Evolutionary conservation across 257 asterid species (phyloP), one percentile per base, ranked within the genome.

Genomic region (Craterostigma plantagineum): DNA sequence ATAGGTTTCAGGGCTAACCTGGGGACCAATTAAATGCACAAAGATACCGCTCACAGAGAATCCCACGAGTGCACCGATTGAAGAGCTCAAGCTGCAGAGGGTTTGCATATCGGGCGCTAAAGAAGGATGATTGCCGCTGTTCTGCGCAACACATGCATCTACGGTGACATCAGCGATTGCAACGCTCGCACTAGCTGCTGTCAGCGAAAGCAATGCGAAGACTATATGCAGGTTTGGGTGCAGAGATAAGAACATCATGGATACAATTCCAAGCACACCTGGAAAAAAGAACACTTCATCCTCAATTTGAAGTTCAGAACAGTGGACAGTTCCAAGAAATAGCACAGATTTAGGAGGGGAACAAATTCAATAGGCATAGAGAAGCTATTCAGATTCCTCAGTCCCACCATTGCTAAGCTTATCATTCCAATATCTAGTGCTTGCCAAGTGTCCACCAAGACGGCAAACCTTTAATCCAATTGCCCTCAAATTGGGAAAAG

Each of bases 151-250:
- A 42, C 95, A 90, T 15, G 98, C 98, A 61, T 90, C 98, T 4
- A 90, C 77, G 10, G 98, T 90, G 43, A 90, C 98, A 41, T 90
- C 98, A 9, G 98, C 95, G 49, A 90, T 83, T 8, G 99, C 99
- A 46, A 83, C 95, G 13, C 94, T 86, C 38, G 95, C 92, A 72
- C 95, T 83, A 46, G 72, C 87, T 42, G 95, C 81, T 36, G 98
- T 79, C 63, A 90, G 38, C 30, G 79, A 65, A 53, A 83, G 65
- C 44, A 90, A 51, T 16, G 99, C 91, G 35, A 77, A 43, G 45
- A 46, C 81, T 56, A 90, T 76, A 54, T 79, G 94, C 61, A 83
- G 65, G 10, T 70, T 66, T 50, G 63, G 65, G 68, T 75, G 83
- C 56, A 72, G 49, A 14, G 95, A 76, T 53, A 90, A 51, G 74